Percentiles rank a stretch among this genome's conserved stretches.
Evolutionary conservation across 805 yeast genomes (phyloP).

Genomic region (Osmozyma mogii): DNA sequence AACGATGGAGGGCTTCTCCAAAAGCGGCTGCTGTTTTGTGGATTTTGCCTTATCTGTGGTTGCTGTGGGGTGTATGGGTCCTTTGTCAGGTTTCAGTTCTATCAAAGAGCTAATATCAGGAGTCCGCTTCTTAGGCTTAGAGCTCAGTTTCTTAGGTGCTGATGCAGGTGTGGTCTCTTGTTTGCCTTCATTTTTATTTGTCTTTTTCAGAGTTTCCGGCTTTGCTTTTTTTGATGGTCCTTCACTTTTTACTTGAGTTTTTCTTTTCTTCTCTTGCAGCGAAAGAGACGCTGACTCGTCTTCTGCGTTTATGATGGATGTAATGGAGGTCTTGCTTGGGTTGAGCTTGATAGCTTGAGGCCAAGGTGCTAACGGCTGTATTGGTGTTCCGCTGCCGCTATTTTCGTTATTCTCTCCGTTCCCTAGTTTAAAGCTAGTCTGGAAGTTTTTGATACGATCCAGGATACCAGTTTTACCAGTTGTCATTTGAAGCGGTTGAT

Average conservation of each 20-base stretch:
- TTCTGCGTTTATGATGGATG: slow-evolving; percentile 32
- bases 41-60: slow-evolving; percentile 15
- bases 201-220: too few relatives aligned
- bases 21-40: slow-evolving; percentile 5
- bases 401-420: slow-evolving; percentile 2
- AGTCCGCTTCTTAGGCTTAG: slow-evolving; percentile 13
- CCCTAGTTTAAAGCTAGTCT: slow-evolving; percentile 19
- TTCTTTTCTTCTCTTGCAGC: slow-evolving; percentile 5
- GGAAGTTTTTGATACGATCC: slow-evolving; percentile 25
- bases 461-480: slow-evolving; percentile 4
- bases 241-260: slow-evolving; percentile 9
- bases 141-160: slow-evolving; percentile 2
- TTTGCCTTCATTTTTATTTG: slow-evolving; percentile 4
- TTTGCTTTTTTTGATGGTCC: slow-evolving; percentile 7
- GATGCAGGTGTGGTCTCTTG: too few relatives aligned
- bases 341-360: too few relatives aligned
- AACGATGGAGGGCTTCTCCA: slow-evolving; percentile 14
- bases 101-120: too few relatives aligned
- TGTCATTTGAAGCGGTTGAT: neutral
- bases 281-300: slow-evolving; percentile 12
- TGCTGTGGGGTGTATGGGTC: slow-evolving; percentile 15
- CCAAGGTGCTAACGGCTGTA: neutral
- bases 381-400: slow-evolving; percentile 3
- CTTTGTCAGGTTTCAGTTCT: slow-evolving; percentile 8
- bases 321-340: slow-evolving; percentile 33